These are phyloP conservation scores for Eucalyptus leucophloia DNA, from an alignment of 345 rosid genomes.

Conservation along the genomic window DNA sequence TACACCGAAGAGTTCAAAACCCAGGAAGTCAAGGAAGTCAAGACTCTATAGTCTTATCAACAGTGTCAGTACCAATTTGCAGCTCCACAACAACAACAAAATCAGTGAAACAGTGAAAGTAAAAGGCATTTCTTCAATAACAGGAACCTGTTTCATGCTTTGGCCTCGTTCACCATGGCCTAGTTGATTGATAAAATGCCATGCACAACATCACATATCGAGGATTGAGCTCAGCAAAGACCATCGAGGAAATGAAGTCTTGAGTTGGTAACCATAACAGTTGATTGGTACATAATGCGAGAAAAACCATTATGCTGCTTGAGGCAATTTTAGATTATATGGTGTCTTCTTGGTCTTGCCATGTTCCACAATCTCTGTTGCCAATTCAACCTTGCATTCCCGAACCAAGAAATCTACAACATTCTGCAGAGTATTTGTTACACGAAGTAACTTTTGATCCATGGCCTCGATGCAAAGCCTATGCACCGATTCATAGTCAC, in stretches of 20 bases:
- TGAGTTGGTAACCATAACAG: background rate
- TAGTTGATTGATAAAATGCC: background rate
- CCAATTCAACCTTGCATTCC: slow-evolving; percentile 5
- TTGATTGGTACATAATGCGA: background rate
- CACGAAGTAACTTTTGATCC: background rate
- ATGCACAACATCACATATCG: background rate
- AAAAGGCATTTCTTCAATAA: background rate
- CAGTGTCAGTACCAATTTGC: background rate
- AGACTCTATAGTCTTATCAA: background rate
- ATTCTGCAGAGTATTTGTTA: background rate
- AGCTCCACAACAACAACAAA: background rate
- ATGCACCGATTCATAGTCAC: slow-evolving; percentile 7
- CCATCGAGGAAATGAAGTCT: background rate
- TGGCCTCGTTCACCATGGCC: background rate
- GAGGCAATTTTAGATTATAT: background rate
- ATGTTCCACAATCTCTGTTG: slow-evolving; percentile 10
- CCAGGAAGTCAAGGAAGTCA: background rate
- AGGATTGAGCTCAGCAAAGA: background rate
- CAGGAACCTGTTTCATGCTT: background rate
- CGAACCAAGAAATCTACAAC: slow-evolving; percentile 12
- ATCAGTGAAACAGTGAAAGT: background rate
- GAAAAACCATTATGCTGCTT: background rate
- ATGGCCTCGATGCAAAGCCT: background rate
- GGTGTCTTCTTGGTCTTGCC: background rate
- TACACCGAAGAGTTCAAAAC: background rate